Evolutionary conservation across 352 stramenopile genomes (phyloP), one percentile per base, ranked within the genome.

Genomic region (Pythium aristosporum): DNA sequence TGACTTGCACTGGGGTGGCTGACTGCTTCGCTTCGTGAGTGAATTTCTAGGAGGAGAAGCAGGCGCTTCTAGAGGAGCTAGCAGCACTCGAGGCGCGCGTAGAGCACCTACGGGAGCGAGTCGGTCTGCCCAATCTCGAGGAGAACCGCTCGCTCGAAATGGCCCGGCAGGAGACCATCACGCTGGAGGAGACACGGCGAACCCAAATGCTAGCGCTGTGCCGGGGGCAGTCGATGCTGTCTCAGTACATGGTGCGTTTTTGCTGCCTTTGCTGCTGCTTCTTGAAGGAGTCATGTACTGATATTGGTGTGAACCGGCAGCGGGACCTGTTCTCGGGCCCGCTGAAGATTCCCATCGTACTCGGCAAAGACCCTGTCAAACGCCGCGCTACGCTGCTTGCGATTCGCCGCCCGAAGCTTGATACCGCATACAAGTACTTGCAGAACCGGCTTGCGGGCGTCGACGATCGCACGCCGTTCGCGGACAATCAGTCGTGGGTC

Each of bases 41-140:
- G n/a, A n/a, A n/a, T n/a, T 41, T 41, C 12, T 58, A 68, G 53
- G 61, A 68, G 42, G 61, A 61, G 28, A 68, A 62, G 16, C 30
- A 44, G 23, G 16, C 34, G 46, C 55, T 69, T n/a, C 32, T 61
- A 18, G 6, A 57, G 2, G 63, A 69, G 37, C n/a, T 60, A 28
- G 37, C 42, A 8, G 23, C 42, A 21, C 25, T 69, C 18, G 23
- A 59, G 28, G 49, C 47, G 10, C 57, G 41, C 12, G 42, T 37
- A 1, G 50, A 60, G 37, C 32, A 54, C 10, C 25, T 69, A 15
- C 34, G 48, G 13, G 8, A 50, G 28, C 46, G 51, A n/a, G 23
- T 61, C 3, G 63, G 63, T 2, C 30, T 69, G 30, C 63, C 55
- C 13, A 47, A 20, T 9, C 13, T 32, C 5, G 30, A 12, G 21